Evolutionary conservation across 805 yeast genomes (phyloP), one percentile per base, ranked within the genome.

Genomic region (Dipodascus albidus): DNA sequence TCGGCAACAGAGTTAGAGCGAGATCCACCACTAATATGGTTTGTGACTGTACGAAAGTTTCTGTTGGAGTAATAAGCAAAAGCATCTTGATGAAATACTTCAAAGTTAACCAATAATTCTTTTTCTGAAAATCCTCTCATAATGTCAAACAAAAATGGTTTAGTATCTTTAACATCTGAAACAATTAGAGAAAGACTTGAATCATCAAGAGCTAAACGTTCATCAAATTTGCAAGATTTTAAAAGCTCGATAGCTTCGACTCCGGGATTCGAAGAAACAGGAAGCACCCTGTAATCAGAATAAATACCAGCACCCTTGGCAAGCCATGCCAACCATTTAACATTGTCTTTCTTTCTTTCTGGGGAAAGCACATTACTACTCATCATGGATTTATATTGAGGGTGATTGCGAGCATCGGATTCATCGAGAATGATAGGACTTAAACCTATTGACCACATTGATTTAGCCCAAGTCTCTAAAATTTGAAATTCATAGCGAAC

Each of bases 361-460:
- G 52, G 54, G 17, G 47, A n/a, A n/a, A 55, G 17, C 3, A 31
- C 53, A 2, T 23, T 48, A 21, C 54, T 31, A 17, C 33, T 17
- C 11, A 23, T 51, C 22, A 60, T 56, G 21, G 51, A 52, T 8
- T 33, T 47, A 51, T 51, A 64, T 24, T 50, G 47, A 11, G 53
- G 53, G 47, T 60, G 60, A 23, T 41, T 35, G 47, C 54, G 47
- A 35, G 61, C 54, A 33, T 61, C 57, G 14, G 49, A 42, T 9
- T 35, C 22, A n/a, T 52, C 55, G 17, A 64, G 57, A 1, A 64
- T 60, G 19, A 55, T 55, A 3, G 67, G 67, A 47, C 58, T 57
- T 50, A 64, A 62, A 8, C 67, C 67, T 9, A 50, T 51, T 2
- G 65, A 58, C 61, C 61, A 64, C 55, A 59, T 55, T 2, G 65